A percentile compares a stretch with the other conserved stretches of the same genome.
Conservation (phyloP, 352 stramenopile species). For the Phytopythium cucurbitacearum region DNA sequence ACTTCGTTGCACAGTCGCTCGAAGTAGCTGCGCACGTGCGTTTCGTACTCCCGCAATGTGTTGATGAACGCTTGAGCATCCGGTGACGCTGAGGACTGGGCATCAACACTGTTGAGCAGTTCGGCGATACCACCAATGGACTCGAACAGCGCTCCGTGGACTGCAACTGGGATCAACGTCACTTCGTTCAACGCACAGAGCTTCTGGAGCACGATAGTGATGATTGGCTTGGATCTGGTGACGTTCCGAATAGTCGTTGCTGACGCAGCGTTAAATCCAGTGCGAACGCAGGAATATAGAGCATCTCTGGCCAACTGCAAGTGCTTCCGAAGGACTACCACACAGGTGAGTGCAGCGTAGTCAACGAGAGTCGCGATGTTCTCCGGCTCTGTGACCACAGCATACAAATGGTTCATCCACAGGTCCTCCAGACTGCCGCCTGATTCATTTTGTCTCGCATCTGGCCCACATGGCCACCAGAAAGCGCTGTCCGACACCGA, state of each 20-base stretch:
- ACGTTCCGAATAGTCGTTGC: slow-evolving; percentile 19
- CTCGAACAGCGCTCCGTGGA: slow-evolving; percentile 81
- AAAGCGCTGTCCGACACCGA: slow-evolving; percentile 72
- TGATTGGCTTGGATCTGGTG: slow-evolving; percentile 47
- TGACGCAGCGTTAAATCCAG: slow-evolving; percentile 7
- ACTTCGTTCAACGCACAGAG: slow-evolving; percentile 56
- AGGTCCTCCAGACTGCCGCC: slow-evolving; percentile 28
- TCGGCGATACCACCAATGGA: slow-evolving; percentile 73
- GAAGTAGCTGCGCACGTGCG: slow-evolving; percentile 50
- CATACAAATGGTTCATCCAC: slow-evolving; percentile 75
- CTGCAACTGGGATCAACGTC: slow-evolving; percentile 69
- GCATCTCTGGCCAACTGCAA: slow-evolving; percentile 68
- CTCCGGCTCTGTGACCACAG: slow-evolving; percentile 57
- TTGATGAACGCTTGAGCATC: slow-evolving; percentile 27
- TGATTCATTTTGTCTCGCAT: slow-evolving; percentile 3
- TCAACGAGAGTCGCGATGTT: slow-evolving; percentile 66
- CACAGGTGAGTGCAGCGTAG: slow-evolving; percentile 66
- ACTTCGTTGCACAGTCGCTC: slow-evolving; percentile 66
- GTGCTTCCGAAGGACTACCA: slow-evolving; percentile 76
- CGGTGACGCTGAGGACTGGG: slow-evolving; percentile 18
- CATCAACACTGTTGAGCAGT: slow-evolving; percentile 45
- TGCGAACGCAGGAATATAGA: slow-evolving; percentile 42
- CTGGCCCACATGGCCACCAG: slow-evolving; percentile 69
- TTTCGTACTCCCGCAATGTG: slow-evolving; percentile 48
- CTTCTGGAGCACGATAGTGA: slow-evolving; percentile 54